Percentiles rank a stretch among this genome's conserved stretches.
Evolutionary conservation across 306 rosid genomes (phyloP).

Genomic region (Ormosia emarginata): DNA sequence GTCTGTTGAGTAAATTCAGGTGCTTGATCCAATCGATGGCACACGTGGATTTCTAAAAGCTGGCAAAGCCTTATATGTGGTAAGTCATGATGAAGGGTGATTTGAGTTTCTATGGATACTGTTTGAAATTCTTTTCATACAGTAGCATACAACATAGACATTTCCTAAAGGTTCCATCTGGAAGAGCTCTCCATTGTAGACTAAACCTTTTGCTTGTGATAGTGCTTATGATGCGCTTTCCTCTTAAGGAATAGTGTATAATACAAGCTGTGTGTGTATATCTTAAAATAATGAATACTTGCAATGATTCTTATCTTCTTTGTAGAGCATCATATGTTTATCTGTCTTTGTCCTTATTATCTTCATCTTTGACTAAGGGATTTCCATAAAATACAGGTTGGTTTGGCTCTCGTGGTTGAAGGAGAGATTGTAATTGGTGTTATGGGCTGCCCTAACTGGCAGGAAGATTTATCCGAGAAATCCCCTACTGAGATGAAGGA

Average conservation of each 20-base stretch:
- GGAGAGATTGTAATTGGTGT: slow-evolving; percentile 71
- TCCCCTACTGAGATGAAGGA: slow-evolving; percentile 32
- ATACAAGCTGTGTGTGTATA: not conserved
- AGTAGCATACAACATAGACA: not conserved
- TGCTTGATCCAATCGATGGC: slow-evolving; percentile 92
- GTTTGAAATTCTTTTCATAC: not conserved
- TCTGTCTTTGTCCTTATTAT: not conserved
- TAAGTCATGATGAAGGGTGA: slow-evolving; percentile 34
- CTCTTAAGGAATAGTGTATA: not conserved
- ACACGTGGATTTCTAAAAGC: slow-evolving; percentile 74
- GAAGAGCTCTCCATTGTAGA: not conserved
- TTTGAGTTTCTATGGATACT: not conserved
- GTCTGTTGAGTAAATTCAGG: slow-evolving; percentile 46
- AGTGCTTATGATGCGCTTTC: slow-evolving; percentile 5
- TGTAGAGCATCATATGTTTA: not conserved
- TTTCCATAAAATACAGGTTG: slow-evolving; percentile 53
- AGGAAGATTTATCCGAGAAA: slow-evolving; percentile 39
- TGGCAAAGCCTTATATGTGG: slow-evolving; percentile 66
- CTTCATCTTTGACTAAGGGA: not conserved
- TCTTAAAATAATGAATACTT: not conserved
- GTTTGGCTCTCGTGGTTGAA: slow-evolving; percentile 90
- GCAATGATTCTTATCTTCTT: not conserved
- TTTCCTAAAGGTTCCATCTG: not conserved
- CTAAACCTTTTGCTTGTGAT: not conserved
- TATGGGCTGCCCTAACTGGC: slow-evolving; percentile 96